Base-by-base conservation (phyloP, 2,329 filamentous ascomycete genomes). In the Microdochium trichocladiopsis region DNA sequence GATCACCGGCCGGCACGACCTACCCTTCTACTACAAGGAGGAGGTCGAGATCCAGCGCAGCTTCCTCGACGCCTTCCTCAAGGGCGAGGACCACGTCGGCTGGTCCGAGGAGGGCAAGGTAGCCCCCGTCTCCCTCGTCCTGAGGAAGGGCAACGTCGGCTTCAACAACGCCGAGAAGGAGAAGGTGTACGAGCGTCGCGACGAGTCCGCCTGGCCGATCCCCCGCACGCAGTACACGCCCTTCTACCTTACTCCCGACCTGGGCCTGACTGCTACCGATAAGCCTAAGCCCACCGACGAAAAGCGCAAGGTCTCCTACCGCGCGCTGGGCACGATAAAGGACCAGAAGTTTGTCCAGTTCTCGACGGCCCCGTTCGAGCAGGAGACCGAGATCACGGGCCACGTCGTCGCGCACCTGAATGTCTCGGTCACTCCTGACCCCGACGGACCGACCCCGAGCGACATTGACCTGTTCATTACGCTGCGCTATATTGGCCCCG, bases 61-160 rank as follows among this genome's bases (percentile, higher is more conserved):
- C 57, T 90, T 90, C 63, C 69, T 89, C 0, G 83, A 88, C 53
- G 85, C 85, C 0, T 90, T 90, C 61, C 73, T 90, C 33, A 88
- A 88, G 58, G 81, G 74, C 1, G 75, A 88, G 0, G 86, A 89
- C 58, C 69, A 72, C 0, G 72, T 71, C 0, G 83, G 83, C n/a
- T 87, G 83, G 83, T 75, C 74, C 0, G 60, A 69, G 10, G 70
- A 73, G 11, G 82, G 84, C 24, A 80, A 81, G 51, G 68, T 84
- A 0, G 73, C 85, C 0, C 75, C 80, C 0, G 83, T 89, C 1
- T 77, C 75, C 43, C 60, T 88, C 0, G 74, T 82, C 0, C 68
- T 89, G 2, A 75, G 86, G 12, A 85, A 85, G 61, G 85, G 86
- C 2, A 76, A 88, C 47, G 77, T 85, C 0, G 85, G 84, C 0